Evolutionary conservation across 2,329 filamentous ascomycete genomes (phyloP), one percentile per base, ranked within the genome.

Genomic region (Ceratocystis colombiana): DNA sequence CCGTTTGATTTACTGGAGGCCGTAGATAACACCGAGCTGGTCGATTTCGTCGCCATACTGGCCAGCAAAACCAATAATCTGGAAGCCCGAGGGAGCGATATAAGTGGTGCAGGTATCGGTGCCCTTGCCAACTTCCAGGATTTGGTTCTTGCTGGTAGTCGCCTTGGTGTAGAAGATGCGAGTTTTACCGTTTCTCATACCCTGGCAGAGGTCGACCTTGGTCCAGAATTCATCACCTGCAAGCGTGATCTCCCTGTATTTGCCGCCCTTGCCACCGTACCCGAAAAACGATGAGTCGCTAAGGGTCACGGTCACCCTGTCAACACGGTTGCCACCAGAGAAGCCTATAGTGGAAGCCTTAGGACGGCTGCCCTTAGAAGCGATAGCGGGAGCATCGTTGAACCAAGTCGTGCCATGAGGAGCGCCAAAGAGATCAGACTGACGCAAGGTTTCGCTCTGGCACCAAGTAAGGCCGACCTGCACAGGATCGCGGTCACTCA

Each of bases 401-500:
- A 82, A 85, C 80, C 80, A 85, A 50, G 45, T 46, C 37, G 69
- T 72, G 44, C 81, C 81, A 70, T 78, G 74, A 3, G 78, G 75
- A 0, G 80, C 80, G 48, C 82, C 81, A 69, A 73, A 78, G 71
- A 77, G 77, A 66, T 72, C 73, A 6, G 78, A 80, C 72, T 80
- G 77, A 59, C 76, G 76, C 50, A 80, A 74, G 0, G 71, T 70
- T 10, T 71, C 69, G 22, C 74, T 73, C 7, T 74, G 70, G 17
- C 74, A 68, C 78, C 79, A 79, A 70, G 76, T 75, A 71, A 85
- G 79, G 70, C 80, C 76, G n/a, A 82, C 79, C n/a, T 77, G 75
- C 66, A 88, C 76, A 1, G 84, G 84, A 73, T 88, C 86, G 71
- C 88, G 85, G 72, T 88, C 85, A 1, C 81, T 82, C 30, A 88